Conservation (phyloP, 192 early-diverging fungal species). For the Coemansia sp. region DNA sequence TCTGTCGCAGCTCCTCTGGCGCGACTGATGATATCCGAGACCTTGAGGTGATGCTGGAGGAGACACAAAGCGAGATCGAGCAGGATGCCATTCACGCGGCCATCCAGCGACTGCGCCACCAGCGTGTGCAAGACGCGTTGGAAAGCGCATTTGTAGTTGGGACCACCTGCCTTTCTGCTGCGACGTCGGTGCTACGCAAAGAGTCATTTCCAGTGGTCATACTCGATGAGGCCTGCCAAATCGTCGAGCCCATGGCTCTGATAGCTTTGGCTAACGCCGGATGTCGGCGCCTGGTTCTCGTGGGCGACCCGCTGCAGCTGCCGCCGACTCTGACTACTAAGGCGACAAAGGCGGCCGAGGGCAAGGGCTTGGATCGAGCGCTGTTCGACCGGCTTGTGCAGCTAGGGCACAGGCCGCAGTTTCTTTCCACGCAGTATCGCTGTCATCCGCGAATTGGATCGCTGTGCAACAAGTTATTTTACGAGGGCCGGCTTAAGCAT, state of each 20-base stretch:
- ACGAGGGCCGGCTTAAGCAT: constrained; percentile 33
- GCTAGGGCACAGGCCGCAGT: constrained; percentile 41
- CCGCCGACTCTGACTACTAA: constrained; percentile 76
- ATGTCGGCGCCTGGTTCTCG: constrained; percentile 67
- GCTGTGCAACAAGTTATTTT: constrained; percentile 56
- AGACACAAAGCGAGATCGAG: constrained; percentile 52
- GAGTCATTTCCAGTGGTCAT: constrained; percentile 69
- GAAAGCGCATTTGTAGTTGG: constrained; percentile 62
- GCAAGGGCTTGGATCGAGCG: constrained; percentile 72
- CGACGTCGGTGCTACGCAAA: constrained; percentile 69
- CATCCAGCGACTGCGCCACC: constrained; percentile 52
- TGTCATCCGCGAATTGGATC: constrained; percentile 57
- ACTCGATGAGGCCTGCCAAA: constrained; percentile 87
- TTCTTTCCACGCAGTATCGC: constrained; percentile 57
- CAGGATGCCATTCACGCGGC: constrained; percentile 45
- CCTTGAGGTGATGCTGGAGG: constrained; percentile 73
- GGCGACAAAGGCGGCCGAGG: constrained; percentile 53
- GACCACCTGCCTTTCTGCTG: constrained; percentile 80
- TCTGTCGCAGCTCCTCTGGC: constrained; percentile 44
- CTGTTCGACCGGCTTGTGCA: constrained; percentile 77
- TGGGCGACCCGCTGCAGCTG: constrained; percentile 91
- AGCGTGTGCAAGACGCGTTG: constrained; percentile 34
- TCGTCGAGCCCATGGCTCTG: constrained; percentile 88
- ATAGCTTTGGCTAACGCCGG: constrained; percentile 72
- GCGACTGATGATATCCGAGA: constrained; percentile 71